phyloP scores from a whole-genome alignment of 768 basidiomycete species.

The Pisolithus orientalis region DNA sequence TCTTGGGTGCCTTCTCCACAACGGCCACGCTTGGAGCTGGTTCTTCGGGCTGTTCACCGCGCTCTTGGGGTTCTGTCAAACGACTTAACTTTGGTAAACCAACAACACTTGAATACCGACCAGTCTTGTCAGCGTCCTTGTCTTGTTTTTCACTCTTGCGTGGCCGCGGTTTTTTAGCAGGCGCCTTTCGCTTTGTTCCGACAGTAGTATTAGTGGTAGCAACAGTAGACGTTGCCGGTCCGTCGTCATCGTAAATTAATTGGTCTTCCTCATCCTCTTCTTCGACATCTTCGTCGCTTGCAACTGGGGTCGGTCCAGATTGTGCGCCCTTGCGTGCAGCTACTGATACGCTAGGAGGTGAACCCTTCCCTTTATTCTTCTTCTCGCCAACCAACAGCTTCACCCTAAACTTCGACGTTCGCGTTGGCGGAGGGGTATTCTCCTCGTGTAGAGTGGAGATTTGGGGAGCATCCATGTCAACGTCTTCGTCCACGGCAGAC shows the following conservation, averaged over 20 bases:
- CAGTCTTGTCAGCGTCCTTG: slow-evolving; percentile 38
- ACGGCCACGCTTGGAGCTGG: slow-evolving; percentile 13
- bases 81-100: slow-evolving; percentile 5
- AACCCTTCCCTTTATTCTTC: slow-evolving; percentile 31
- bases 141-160: slow-evolving; percentile 47
- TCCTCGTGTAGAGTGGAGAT: slow-evolving; percentile 77
- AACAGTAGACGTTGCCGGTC: slow-evolving; percentile 22
- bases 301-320: slow-evolving; percentile 12
- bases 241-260: slow-evolving; percentile 68
- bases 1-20: slow-evolving; percentile 39
- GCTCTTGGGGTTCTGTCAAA: slow-evolving; percentile 25
- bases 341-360: slow-evolving; percentile 22
- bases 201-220: slow-evolving; percentile 26
- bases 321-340: slow-evolving; percentile 17
- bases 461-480: slow-evolving; percentile 75
- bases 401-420: slow-evolving; percentile 38
- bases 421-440: slow-evolving; percentile 55
- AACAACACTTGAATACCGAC: slow-evolving; percentile 22
- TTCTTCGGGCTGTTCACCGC: slow-evolving; percentile 15
- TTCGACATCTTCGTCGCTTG: slow-evolving; percentile 45
- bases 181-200: slow-evolving; percentile 44
- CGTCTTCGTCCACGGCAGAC: slow-evolving; percentile 33
- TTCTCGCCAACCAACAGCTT: slow-evolving; percentile 46
- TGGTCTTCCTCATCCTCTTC: slow-evolving; percentile 75
- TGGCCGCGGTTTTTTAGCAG: slow-evolving; percentile 43